Percentiles rank a stretch among this genome's conserved stretches.
Conservation (phyloP, 139 green algal genomes). For the Chlamydomonas eustigma region DNA sequence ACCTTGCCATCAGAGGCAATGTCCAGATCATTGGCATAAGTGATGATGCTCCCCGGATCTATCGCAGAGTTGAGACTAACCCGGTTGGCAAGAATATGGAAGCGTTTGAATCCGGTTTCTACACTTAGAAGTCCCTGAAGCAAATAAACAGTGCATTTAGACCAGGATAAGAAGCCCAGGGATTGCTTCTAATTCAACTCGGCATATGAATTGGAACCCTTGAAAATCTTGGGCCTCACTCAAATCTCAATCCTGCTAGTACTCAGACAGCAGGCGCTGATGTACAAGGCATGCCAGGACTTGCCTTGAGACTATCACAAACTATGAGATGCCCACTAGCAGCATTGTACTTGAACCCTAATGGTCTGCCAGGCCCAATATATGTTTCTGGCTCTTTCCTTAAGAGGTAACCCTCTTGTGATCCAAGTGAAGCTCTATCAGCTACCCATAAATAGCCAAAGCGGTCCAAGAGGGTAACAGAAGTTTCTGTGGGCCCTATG, state of each 20-base stretch:
- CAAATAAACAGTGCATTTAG: too few relatives aligned
- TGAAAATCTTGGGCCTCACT: too few relatives aligned
- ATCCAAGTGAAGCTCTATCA: background rate
- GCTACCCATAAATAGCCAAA: background rate
- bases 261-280: too few relatives aligned
- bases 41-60: conserved; percentile 29
- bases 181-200: too few relatives aligned
- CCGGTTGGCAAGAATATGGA: background rate
- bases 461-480: background rate
- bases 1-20: conserved; percentile 51
- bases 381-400: background rate
- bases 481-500: background rate
- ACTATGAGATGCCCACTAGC: background rate
- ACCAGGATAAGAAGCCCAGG: too few relatives aligned
- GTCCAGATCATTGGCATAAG: conserved; percentile 66
- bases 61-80: background rate
- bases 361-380: background rate
- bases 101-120: background rate
- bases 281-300: too few relatives aligned
- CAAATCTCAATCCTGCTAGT: too few relatives aligned
- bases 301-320: conserved; percentile 38
- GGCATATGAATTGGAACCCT: too few relatives aligned
- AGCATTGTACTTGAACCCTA: background rate
- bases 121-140: background rate
- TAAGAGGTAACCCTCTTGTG: background rate